These are phyloP conservation scores for Calycina herbarum DNA, from an alignment of 2,329 filamentous ascomycete species.

Conservation along the genomic window DNA sequence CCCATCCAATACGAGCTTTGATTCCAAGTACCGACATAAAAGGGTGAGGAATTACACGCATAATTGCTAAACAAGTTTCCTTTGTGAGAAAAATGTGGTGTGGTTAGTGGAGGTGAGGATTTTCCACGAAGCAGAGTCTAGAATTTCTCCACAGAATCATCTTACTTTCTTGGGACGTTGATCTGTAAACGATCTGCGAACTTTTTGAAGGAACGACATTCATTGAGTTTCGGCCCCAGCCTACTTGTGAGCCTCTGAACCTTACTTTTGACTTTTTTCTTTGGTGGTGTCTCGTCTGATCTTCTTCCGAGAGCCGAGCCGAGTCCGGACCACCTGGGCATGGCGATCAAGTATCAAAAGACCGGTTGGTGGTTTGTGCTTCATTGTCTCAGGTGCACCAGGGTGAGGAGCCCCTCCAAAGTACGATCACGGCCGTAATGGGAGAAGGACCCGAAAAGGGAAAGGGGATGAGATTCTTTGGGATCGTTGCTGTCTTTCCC, in stretches of 20 bases:
- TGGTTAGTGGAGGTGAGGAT: neutral
- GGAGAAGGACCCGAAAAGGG: neutral
- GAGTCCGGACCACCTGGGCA: too few relatives aligned
- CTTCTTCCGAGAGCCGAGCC: too few relatives aligned
- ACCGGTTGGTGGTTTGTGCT: too few relatives aligned
- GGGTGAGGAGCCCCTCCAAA: neutral
- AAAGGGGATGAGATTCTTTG: neutral
- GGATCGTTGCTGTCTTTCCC: too few relatives aligned
- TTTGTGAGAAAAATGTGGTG: neutral
- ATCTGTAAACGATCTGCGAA: neutral
- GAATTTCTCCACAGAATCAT: neutral
- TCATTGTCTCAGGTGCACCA: too few relatives aligned
- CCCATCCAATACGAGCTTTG: neutral
- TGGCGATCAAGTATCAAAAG: too few relatives aligned
- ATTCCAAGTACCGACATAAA: neutral
- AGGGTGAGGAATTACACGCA: neutral
- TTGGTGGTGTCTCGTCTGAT: neutral
- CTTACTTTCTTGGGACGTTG: neutral
- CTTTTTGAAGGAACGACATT: too few relatives aligned
- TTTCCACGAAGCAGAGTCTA: neutral
- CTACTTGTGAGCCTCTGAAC: neutral
- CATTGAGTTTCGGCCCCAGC: neutral
- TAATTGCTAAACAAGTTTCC: neutral
- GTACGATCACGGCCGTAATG: neutral
- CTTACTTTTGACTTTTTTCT: neutral